Evolutionary conservation across 345 rosid species (phyloP), one percentile per base, ranked within the genome.

Genomic region (Eucalyptus curtisii): DNA sequence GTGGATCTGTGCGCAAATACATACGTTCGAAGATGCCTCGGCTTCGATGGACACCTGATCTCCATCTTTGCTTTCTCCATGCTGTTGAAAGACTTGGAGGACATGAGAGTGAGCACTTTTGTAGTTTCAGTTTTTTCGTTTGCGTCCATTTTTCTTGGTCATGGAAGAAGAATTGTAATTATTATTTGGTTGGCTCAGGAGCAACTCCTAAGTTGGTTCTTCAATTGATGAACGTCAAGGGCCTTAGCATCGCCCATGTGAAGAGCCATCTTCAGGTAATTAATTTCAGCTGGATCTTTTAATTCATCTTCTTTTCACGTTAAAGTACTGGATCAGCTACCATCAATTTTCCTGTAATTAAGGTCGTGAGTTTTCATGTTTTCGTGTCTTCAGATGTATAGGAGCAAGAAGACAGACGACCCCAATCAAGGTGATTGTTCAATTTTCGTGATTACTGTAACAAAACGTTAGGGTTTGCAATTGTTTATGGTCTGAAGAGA

Each of bases 1-100:
- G 84, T 44, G 95, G 98, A 94, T 94, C 97, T 66, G 94, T 94
- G 33, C 90, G 99, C 91, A 95, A 92, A 5, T 94, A 94, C 91
- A 90, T 91, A 5, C 88, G 96, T 68, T 94, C 96, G 4, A 93
- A 88, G 92, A 88, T 90, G 85, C 96, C 96, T 13, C 90, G 96
- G 90, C 92, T 94, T 49, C 88, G 92, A 81, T 94, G 96, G 96
- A 92, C 94, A 86, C 94, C 92, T 20, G 93, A 94, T 55, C 95
- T 94, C 68, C 96, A 94, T 92, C 93, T 88, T 61, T 84, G 91
- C 84, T 93, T 94, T 82, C 87, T 92, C 88, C 92, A 92, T 86
- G 93, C 94, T 6, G 91, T 94, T 12, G 93, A 93, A 86, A 90
- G 92, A 88, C 95, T 94, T n/a, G 96, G 96, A 5, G 95, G 96